Evolutionary conservation across 257 asterid species (phyloP).

Genomic region (Jaltomata sinuosa): DNA sequence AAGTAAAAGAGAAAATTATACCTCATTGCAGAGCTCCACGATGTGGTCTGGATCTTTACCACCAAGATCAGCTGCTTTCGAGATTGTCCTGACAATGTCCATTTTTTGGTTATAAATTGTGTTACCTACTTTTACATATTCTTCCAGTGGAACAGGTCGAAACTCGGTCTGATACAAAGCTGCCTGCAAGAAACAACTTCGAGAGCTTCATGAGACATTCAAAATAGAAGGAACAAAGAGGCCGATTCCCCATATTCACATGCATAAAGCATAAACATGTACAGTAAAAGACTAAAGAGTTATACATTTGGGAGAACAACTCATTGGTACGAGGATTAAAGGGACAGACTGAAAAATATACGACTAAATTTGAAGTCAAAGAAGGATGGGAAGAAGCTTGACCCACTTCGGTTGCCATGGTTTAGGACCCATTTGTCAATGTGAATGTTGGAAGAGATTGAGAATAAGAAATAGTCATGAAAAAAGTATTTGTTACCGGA

Average conservation of each 20-base stretch:
- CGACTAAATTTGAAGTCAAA: not conserved
- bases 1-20: slow-evolving; percentile 19
- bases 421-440: not conserved
- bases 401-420: not conserved
- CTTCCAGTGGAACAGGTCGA: slow-evolving; percentile 97
- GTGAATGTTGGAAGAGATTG: not conserved
- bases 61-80: slow-evolving; percentile 65
- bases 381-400: not conserved
- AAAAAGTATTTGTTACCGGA: not conserved
- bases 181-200: slow-evolving; percentile 44
- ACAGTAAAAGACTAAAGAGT: not conserved
- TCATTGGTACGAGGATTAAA: not conserved
- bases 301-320: not conserved
- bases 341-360: not conserved
- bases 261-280: not conserved
- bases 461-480: not conserved
- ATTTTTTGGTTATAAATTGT: slow-evolving; percentile 70
- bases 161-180: slow-evolving; percentile 90
- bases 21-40: slow-evolving; percentile 96
- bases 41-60: slow-evolving; percentile 98
- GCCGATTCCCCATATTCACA: not conserved
- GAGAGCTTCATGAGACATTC: slow-evolving; percentile 8
- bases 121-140: slow-evolving; percentile 76
- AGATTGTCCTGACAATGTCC: slow-evolving; percentile 64
- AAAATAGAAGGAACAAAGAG: not conserved